Evolutionary conservation across 2,329 filamentous ascomycete species (phyloP), one percentile per base, ranked within the genome.

Genomic region (Aspergillus floridensis): DNA sequence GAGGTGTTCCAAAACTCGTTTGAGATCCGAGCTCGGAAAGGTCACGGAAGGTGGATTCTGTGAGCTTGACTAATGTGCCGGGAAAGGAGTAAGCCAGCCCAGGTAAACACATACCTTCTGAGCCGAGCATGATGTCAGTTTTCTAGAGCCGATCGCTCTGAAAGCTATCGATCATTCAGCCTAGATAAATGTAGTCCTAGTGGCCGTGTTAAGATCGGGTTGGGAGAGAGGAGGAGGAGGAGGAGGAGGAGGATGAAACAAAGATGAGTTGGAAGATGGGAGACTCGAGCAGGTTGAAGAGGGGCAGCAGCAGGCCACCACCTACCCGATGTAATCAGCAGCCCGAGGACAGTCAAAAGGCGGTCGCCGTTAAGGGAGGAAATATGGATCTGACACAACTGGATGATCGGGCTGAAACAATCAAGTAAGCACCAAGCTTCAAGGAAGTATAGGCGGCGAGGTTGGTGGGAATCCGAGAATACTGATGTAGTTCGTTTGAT

Each of bases 51-150:
- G 26, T 29, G 26, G 26, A 29, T 8, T 4, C 4, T 4, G 22
- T 22, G 22, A 4, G 22, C 22, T 26, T 29, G 26, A 8, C 26
- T 29, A 29, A 29, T 8, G 5, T 29, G 26, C 26, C 26, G 26
- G 26, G 26, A 7, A 8, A 31, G 53, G 55, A 10, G 38, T 21
- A 24, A 16, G 49, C 41, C 14, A 22, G 24, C 11, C 41, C 29
- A 22, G 26, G 31, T 24, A 10, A 24, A 22, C 22, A 63, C 65
- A 56, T 65, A 72, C 71, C 70, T 60, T 62, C 63, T 59, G 49
- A 57, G 44, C 64, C 63, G 54, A 65, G 57, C 70, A 72, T 72
- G 54, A 26, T 59, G 58, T 52, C 35, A 51, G 49, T 56, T 50
- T 29, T 41, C 16, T 24, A 47, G 35, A 55, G 22, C 53, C 44